phyloP scores from a whole-genome alignment of 23 red algal species.

The Chondrus crispus region DNA sequence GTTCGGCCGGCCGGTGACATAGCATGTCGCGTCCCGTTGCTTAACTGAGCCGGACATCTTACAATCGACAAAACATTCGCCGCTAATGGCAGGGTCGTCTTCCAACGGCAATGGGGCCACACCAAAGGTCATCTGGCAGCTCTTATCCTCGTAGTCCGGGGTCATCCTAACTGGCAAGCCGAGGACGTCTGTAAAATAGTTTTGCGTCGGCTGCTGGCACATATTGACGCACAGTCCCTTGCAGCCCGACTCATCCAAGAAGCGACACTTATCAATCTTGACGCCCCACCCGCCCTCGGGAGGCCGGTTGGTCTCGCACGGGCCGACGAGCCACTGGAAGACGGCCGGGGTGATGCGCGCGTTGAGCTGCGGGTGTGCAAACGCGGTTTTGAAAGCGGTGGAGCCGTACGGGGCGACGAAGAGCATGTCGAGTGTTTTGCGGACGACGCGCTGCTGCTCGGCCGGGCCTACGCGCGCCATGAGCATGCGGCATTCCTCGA shows the following conservation, averaged over 20 bases:
- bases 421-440: slow-evolving; percentile 32
- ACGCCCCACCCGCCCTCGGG: slow-evolving; percentile 69
- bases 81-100: slow-evolving; percentile 60
- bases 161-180: slow-evolving; percentile 83
- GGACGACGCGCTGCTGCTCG: slow-evolving; percentile 49
- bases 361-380: slow-evolving; percentile 45
- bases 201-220: slow-evolving; percentile 89
- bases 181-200: slow-evolving; percentile 83
- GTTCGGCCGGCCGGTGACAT: not conserved
- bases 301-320: slow-evolving; percentile 29
- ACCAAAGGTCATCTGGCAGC: slow-evolving; percentile 92
- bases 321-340: slow-evolving; percentile 82
- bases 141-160: slow-evolving; percentile 85
- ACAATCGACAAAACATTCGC: slow-evolving; percentile 55
- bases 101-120: slow-evolving; percentile 55
- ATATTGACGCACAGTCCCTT: slow-evolving; percentile 82
- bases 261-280: slow-evolving; percentile 76
- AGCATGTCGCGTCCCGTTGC: slow-evolving; percentile 32
- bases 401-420: slow-evolving; percentile 47
- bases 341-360: slow-evolving; percentile 57
- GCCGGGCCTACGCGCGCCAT: slow-evolving; percentile 31
- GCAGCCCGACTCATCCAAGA: slow-evolving; percentile 84
- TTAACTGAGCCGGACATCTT: slow-evolving; percentile 51
- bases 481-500: slow-evolving; percentile 58
- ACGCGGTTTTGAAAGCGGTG: not conserved